Evolutionary conservation across 208 protist genomes (phyloP), one percentile per base, ranked within the genome.

Genomic region (Trypanosoma vivax): DNA sequence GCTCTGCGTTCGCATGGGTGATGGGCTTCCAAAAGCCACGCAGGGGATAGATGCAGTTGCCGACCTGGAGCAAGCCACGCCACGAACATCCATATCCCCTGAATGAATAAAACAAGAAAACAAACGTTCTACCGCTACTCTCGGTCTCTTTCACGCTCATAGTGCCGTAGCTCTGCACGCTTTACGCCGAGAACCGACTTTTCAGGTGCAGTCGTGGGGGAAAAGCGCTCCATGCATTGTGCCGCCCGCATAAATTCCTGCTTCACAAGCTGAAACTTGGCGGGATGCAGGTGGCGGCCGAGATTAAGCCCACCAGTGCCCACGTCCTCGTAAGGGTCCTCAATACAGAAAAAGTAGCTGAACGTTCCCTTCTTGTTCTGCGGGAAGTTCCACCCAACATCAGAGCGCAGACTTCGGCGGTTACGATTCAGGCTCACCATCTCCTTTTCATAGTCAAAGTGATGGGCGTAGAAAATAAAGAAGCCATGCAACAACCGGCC

Each of bases 321-420:
- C 24, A 91, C 76, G 50, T 94, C 83, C 53, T 94, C 87, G 54
- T 94, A 94, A 10, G 87, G 87, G 50, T 94, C 87, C 55, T 94
- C 87, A 39, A 94, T 90, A 40, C 83, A 71, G 9, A 94, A 58
- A 38, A 76, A 53, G 54, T 94, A 94, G 51, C 73, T 84, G 64
- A 85, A 91, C 10, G 72, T 93, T 29, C 85, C 85, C 41, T 82
- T 71, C 30, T 79, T 80, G 54, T 84, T 71, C 52, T 76, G 71
- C 10, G 87, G 76, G 49, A 91, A 94, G 50, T 73, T 77, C 83
- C 87, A 94, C 1, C 63, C 65, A 10, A 91, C 27, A 54, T 94
- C 87, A 10, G 69, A 39, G 27, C 87, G 70, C 19, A 56, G 54
- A 19, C 70, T 79, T 4, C 79, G 50, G 14, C 81, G 74, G 14